These are phyloP conservation scores for Inonotus obliquus DNA, from an alignment of 1,284 basidiomycete species.

Conservation along the genomic window DNA sequence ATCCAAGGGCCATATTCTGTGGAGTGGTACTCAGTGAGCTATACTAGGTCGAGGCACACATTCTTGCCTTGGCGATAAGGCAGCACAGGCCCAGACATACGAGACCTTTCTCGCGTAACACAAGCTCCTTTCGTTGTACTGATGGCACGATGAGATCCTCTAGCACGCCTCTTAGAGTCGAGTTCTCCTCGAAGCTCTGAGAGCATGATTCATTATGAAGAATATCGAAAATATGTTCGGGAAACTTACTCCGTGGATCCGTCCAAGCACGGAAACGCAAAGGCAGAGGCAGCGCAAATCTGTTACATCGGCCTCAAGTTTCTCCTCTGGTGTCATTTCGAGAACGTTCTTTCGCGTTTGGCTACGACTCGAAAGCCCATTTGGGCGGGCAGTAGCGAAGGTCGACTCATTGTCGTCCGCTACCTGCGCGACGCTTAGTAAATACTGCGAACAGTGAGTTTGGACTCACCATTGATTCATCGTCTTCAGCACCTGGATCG, in stretches of 20 bases:
- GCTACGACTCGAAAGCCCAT: not conserved
- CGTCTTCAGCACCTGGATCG: slow-evolving; percentile 54
- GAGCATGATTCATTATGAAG: not conserved
- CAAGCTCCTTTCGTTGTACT: slow-evolving; percentile 50
- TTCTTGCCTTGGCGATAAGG: slow-evolving; percentile 28
- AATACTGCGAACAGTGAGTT: not conserved
- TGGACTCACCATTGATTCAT: slow-evolving; percentile 24
- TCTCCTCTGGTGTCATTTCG: slow-evolving; percentile 56
- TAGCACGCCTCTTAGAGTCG: slow-evolving; percentile 56
- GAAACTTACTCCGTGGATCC: slow-evolving; percentile 75
- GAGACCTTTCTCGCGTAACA: slow-evolving; percentile 50
- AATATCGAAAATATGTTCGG: not conserved
- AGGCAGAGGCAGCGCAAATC: slow-evolving; percentile 80
- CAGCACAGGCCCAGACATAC: slow-evolving; percentile 56
- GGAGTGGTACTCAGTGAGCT: not conserved
- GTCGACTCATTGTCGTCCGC: slow-evolving; percentile 19
- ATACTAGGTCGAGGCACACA: not conserved
- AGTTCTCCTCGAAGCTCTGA: slow-evolving; percentile 43
- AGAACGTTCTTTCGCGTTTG: slow-evolving; percentile 21
- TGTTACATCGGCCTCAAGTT: slow-evolving; percentile 55
- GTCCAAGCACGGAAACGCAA: slow-evolving; percentile 87
- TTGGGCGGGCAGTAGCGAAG: slow-evolving; percentile 1
- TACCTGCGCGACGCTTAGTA: slow-evolving; percentile 15
- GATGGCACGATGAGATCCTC: slow-evolving; percentile 59
- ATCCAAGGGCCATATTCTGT: slow-evolving; percentile 85